phyloP scores from a whole-genome alignment of 1,284 basidiomycete genomes.

The Pseudozyma sp. region DNA sequence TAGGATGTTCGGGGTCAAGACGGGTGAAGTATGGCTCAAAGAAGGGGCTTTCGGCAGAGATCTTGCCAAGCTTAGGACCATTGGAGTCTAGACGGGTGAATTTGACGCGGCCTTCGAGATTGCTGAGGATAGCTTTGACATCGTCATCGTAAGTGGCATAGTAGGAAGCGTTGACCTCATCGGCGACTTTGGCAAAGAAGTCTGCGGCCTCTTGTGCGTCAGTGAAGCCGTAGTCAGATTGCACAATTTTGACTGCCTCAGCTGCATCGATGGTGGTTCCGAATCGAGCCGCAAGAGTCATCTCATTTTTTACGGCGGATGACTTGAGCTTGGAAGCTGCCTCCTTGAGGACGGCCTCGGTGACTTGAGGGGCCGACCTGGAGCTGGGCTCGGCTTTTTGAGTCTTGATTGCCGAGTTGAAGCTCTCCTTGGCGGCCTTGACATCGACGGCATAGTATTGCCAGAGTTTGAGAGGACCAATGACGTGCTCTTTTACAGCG shows the following conservation, averaged over 20 bases:
- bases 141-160: constrained; percentile 62
- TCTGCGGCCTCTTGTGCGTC: constrained; percentile 27
- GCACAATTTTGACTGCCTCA: constrained; percentile 39
- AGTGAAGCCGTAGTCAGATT: constrained; percentile 23
- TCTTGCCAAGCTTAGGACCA: constrained; percentile 58
- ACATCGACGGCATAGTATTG: constrained; percentile 63
- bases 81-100: constrained; percentile 58
- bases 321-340: constrained; percentile 34
- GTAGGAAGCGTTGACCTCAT: constrained; percentile 53
- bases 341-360: constrained; percentile 17
- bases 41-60: constrained; percentile 52
- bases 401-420: constrained; percentile 28
- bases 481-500: constrained; percentile 54
- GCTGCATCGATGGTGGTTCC: constrained; percentile 50
- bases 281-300: constrained; percentile 51
- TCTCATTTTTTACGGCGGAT: constrained; percentile 51
- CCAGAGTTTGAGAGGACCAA: constrained; percentile 59
- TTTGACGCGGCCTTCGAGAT: constrained; percentile 57
- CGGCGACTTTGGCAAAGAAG: constrained; percentile 45
- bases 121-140: constrained; percentile 54
- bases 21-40: constrained; percentile 64
- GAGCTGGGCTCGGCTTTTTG: constrained; percentile 15
- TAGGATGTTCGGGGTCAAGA: constrained; percentile 56
- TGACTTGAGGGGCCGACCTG: constrained; percentile 4
- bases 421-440: constrained; percentile 37